Percentiles rank a stretch among this genome's conserved stretches.
Conservation (phyloP, 2,329 filamentous ascomycete genomes). For the Penicillium decumbens region DNA sequence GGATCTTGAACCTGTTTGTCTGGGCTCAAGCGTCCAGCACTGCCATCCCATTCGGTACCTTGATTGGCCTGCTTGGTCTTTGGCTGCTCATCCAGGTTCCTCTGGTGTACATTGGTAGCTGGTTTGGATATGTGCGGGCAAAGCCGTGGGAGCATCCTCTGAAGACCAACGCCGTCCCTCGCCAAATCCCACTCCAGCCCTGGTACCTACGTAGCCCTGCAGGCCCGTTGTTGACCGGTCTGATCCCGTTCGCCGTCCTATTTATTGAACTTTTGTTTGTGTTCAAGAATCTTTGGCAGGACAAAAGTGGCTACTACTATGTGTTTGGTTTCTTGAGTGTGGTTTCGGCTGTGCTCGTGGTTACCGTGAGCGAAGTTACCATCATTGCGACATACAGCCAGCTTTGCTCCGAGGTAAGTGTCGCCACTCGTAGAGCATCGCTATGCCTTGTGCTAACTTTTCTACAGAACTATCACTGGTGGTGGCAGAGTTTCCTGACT, state of each 20-base stretch:
- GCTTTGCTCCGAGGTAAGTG: constrained; percentile 67
- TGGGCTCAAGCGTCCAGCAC: constrained; percentile 88
- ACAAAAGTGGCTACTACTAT: constrained; percentile 89
- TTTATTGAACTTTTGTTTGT: constrained; percentile 85
- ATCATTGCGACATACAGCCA: constrained; percentile 78
- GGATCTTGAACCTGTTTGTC: constrained; percentile 81
- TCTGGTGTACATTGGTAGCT: constrained; percentile 74
- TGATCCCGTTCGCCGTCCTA: constrained; percentile 80
- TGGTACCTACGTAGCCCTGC: constrained; percentile 68
- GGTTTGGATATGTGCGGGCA: constrained; percentile 66
- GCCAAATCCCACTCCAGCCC: constrained; percentile 67
- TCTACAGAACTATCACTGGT: constrained; percentile 74
- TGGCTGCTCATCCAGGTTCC: constrained; percentile 86
- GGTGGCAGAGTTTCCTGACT: constrained; percentile 82
- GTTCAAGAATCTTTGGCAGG: constrained; percentile 82
- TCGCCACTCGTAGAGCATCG: not conserved
- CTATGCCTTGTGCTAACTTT: not conserved
- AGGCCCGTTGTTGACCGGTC: constrained; percentile 65
- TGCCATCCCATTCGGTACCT: constrained; percentile 75
- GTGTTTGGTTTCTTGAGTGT: constrained; percentile 80
- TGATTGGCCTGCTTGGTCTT: constrained; percentile 66
- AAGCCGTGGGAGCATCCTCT: constrained; percentile 76
- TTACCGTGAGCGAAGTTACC: constrained; percentile 77
- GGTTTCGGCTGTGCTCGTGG: constrained; percentile 64
- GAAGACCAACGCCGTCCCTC: constrained; percentile 65